Evolutionary conservation across 2,329 filamentous ascomycete species (phyloP), one percentile per base, ranked within the genome.

Genomic region (Teratosphaeria viscida): DNA sequence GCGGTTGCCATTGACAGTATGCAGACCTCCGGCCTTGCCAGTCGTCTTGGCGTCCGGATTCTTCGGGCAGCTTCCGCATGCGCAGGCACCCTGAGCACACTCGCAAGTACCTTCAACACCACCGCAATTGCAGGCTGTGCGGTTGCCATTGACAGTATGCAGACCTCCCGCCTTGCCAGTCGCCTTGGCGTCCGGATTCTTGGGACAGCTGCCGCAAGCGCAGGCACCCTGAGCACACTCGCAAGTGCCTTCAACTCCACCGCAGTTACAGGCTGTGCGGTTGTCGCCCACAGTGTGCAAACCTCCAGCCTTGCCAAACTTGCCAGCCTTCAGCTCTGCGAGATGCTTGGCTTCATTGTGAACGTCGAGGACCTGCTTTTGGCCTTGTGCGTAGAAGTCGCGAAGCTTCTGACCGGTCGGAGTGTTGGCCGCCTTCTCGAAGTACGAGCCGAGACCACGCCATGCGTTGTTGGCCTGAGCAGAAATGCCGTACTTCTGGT

Each of bases 351-450:
- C 94, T 81, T 99, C 94, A 63, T 81, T 82, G 77, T 99, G 94
- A 54, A 99, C 94, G 72, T 99, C 94, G 68, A 90, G 82, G 35
- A 96, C 91, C 77, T 97, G 92, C 78, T 90, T 90, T 73, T 88
- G 86, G 64, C 89, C 84, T 67, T 90, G 81, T 7, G 86, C 82
- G 77, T 99, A 99, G 78, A 99, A 99, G 63, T 86, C 80, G 67
- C 89, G 88, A 62, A 99, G 78, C 77, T 88, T 90, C 79, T 92
- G 85, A 67, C 94, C 94, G 1, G 91, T 95, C 10, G 91, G 90
- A 0, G 91, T 95, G 72, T 82, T 87, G 60, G 86, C 79, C 2
- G 92, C 92, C 82, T 95, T 95, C 78, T 97, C 92, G 72, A 96
- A 97, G 83, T 97, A 99, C 12, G 87, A 90, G 74, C 80, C 81